Evolutionary conservation across 345 rosid species (phyloP).

Genomic region (Lagerstroemia speciosa): DNA sequence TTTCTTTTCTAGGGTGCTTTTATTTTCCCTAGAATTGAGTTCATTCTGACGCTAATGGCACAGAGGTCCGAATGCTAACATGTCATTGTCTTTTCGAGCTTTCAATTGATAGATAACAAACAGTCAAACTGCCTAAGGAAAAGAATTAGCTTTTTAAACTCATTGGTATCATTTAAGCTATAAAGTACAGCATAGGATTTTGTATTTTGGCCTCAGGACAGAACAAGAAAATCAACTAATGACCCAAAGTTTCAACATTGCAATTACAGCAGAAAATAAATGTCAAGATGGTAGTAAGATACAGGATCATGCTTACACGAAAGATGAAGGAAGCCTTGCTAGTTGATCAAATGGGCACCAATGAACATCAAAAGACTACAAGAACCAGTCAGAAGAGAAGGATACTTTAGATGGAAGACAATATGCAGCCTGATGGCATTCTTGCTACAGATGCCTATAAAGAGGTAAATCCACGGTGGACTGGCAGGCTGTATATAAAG

Average conservation of each 20-base stretch:
- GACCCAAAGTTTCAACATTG: background rate
- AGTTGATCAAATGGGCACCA: constrained; percentile 90
- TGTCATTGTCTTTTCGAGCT: background rate
- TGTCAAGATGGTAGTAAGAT: background rate
- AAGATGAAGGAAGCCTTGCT: constrained; percentile 61
- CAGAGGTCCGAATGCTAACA: background rate
- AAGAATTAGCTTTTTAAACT: background rate
- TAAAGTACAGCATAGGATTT: no score
- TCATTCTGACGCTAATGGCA: background rate
- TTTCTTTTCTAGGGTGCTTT: background rate
- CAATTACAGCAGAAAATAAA: background rate
- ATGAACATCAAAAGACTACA: constrained; percentile 90
- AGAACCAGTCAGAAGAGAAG: constrained; percentile 18
- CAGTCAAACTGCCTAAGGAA: background rate
- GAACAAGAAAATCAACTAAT: background rate
- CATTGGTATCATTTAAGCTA: background rate
- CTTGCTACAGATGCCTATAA: background rate
- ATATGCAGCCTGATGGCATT: background rate
- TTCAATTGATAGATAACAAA: background rate
- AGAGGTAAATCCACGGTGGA: background rate
- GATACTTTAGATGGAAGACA: constrained; percentile 7
- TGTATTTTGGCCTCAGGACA: background rate
- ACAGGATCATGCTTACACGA: constrained; percentile 20
- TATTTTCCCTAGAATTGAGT: background rate
- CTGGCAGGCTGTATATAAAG: background rate